Evolutionary conservation across 139 green algal genomes (phyloP), one percentile per base, ranked within the genome.

Genomic region (Axilococcus clingmanii): DNA sequence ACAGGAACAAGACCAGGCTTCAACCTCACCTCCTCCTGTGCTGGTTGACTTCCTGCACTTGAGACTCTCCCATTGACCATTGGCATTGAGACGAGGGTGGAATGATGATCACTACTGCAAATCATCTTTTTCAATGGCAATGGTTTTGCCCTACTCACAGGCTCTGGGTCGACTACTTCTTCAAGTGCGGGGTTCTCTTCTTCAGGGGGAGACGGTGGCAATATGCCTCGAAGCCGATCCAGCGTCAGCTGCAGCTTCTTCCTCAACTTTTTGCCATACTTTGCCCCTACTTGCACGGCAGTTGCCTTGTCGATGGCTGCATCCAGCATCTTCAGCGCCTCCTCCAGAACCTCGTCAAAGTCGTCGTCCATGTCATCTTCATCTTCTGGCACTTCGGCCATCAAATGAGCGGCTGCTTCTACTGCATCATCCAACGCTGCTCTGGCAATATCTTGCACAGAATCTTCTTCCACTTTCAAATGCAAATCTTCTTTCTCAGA

Each of bases 221-320:
- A 15, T 2, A 62, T 57, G 33, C 46, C 46, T 7, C 41, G 37
- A 25, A 45, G 14, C 29, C 28, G 33, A 29, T 77, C 70, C 23
- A 75, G 47, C 36, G 58, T 29, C 29, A 27, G 19, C 22, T 75
- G 63, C 57, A 77, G 41, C 31, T 69, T 66, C 48, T 55, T 56
- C 29, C 72, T 60, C 28, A 81, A 56, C 44, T 82, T 82, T 52
- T 81, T 81, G 29, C 52, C 68, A 42, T 82, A 81, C 71, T 82
- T 82, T 17, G 62, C 71, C 12, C 42, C 59, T 30, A 82, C 72
- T 3, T 57, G 52, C 3, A 4, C 57, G 2, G 33, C 56, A 7
- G 29, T 35, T 5, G 71, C 74, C 1, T 12, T 17, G 33, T 53
- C 34, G 14, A 81, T 74, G 4, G 44, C 58, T 5, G 34, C 37